These are phyloP conservation scores for Globisporangium abappressorium DNA, from an alignment of 352 stramenopile genomes.

Conservation along the genomic window DNA sequence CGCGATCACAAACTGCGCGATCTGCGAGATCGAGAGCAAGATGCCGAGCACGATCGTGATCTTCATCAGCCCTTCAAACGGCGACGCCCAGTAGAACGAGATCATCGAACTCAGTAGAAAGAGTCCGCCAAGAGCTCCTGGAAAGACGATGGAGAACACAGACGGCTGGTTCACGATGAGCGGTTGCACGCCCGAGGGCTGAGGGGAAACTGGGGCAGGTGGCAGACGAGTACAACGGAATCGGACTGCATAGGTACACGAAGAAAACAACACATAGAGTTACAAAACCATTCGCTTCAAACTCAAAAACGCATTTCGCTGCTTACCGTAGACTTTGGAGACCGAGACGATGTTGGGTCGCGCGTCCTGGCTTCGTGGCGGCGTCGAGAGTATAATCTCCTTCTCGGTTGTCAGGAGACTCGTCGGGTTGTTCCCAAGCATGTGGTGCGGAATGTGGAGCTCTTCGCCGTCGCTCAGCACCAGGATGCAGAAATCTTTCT, in stretches of 20 bases:
- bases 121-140: constrained; percentile 55
- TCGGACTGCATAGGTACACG: constrained; percentile 18
- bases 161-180: constrained; percentile 43
- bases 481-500: constrained; percentile 64
- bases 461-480: constrained; percentile 76
- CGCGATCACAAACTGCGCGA: constrained; percentile 55
- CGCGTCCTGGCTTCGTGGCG: constrained; percentile 39
- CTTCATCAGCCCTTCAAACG: constrained; percentile 84
- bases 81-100: constrained; percentile 64
- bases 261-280: neutral
- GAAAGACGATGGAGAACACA: constrained; percentile 64
- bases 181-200: constrained; percentile 39
- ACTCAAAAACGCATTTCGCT: neutral
- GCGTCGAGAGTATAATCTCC: constrained; percentile 55
- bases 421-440: constrained; percentile 41
- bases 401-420: constrained; percentile 42
- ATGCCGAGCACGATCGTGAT: constrained; percentile 83
- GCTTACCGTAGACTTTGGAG: constrained; percentile 37
- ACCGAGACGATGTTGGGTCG: constrained; percentile 53
- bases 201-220: constrained; percentile 33
- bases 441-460: constrained; percentile 48
- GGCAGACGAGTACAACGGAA: constrained; percentile 45
- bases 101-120: constrained; percentile 78
- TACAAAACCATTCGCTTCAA: neutral
- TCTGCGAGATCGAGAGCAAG: constrained; percentile 74